Evolutionary conservation across 371 early-diverging fungal species (phyloP), one percentile per base, ranked within the genome.

Genomic region (Catenaria anguillulae): DNA sequence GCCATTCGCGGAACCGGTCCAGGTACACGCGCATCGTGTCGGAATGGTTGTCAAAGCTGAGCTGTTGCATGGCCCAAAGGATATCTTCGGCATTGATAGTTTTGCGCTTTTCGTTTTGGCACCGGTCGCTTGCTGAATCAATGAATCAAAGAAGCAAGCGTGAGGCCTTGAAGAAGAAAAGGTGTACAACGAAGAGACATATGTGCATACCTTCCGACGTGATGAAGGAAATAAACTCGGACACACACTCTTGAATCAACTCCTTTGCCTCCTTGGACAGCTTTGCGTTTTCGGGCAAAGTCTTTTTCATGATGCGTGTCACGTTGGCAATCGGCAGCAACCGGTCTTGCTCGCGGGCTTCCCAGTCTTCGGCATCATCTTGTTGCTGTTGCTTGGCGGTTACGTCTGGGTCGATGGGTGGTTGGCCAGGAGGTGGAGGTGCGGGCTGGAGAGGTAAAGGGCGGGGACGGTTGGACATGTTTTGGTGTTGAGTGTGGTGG

Each of bases 21-120:
- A n/a, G n/a, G n/a, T n/a, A n/a, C n/a, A n/a, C n/a, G n/a, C n/a
- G 91, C 66, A 97, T 74, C n/a, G 88, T 85, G 65, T 96, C 97
- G 19, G 88, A 84, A 77, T 99, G 98, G 73, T 90, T 92, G 63
- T 96, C 97, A 78, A 99, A 97, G 2, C 99, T 98, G 63, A 99
- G 82, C 23, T 92, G 87, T 68, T 97, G 91, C 93, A 99, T 92
- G 4, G 99, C 96, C 88, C 96, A 92, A 56, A 99, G 77, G 42
- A 99, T 89, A 76, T 99, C 99, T 68, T 99, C 99, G n/a, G 98
- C 97, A 67, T 92, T 97, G 69, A 99, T 90, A 0, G 99, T 98
- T 71, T 99, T 99, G 63, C 99, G 79, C 74, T 96, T 94, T 76
- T 98, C 99, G 66, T 88, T 79, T 65, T 82, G 81, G 71, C 97